A percentile compares a stretch with the other conserved stretches of the same genome.
These are phyloP conservation scores for Diddensiella transvaalensis DNA, from an alignment of 805 yeast genomes.

Conservation along the genomic window DNA sequence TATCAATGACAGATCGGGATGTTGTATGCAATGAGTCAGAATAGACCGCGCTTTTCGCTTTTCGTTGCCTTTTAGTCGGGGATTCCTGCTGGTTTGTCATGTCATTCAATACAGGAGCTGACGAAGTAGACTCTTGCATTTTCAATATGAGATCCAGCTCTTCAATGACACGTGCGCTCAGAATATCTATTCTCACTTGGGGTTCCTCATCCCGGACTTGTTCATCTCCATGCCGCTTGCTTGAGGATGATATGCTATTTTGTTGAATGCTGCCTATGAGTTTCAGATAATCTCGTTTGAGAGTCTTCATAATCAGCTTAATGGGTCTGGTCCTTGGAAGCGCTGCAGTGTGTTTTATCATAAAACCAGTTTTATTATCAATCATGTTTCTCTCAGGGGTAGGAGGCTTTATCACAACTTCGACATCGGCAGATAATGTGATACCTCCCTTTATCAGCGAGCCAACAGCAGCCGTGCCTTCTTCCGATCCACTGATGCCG, in stretches of 20 bases:
- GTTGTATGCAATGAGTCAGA: slow-evolving; percentile 1
- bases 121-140: slow-evolving; percentile 7
- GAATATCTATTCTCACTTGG: slow-evolving; percentile 26
- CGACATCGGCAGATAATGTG: slow-evolving; percentile 16
- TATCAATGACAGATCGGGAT: slow-evolving; percentile 15
- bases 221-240: neutral
- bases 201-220: neutral
- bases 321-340: neutral
- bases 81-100: slow-evolving; percentile 6
- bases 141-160: slow-evolving; percentile 27
- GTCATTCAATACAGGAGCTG: neutral
- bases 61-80: slow-evolving; percentile 14
- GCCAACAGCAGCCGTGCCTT: slow-evolving; percentile 13
- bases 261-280: neutral
- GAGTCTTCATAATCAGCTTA: neutral
- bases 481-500: neutral
- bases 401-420: slow-evolving; percentile 14
- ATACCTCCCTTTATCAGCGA: slow-evolving; percentile 29
- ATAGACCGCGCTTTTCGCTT: neutral
- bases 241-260: slow-evolving; percentile 7
- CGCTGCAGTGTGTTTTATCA: neutral
- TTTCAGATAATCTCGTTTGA: neutral
- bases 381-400: slow-evolving; percentile 10
- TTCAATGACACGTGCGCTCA: slow-evolving; percentile 31
- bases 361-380: too few relatives aligned